Evolutionary conservation across 2,329 filamentous ascomycete species (phyloP).

Genomic region (Trichophyton schoenleinii): DNA sequence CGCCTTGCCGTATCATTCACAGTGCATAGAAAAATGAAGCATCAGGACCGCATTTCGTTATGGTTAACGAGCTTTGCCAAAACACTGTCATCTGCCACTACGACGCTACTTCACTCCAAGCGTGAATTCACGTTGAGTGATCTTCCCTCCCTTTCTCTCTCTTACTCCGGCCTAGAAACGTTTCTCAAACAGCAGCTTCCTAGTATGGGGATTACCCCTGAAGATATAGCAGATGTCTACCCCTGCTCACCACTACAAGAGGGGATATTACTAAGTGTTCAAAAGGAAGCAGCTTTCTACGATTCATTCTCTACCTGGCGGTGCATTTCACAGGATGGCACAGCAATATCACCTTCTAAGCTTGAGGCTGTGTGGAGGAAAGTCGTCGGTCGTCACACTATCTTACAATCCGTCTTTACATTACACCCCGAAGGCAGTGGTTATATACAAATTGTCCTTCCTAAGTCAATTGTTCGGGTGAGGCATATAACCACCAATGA

Average conservation of each 20-base stretch:
- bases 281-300: conserved; percentile 15
- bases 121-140: conserved; percentile 30
- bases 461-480: not conserved
- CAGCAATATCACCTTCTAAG: not conserved
- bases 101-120: conserved; percentile 15
- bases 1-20: conserved; percentile 39
- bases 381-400: conserved; percentile 18
- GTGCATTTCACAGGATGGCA: not conserved
- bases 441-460: not conserved
- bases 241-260: conserved; percentile 21
- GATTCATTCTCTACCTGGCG: conserved; percentile 7
- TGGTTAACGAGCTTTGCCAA: conserved; percentile 33
- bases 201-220: conserved; percentile 21
- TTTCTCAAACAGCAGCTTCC: conserved; percentile 27
- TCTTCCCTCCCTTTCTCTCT: conserved; percentile 32
- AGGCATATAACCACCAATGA: not conserved
- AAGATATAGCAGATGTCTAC: conserved; percentile 22
- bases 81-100: conserved; percentile 21
- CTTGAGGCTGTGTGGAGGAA: conserved; percentile 6
- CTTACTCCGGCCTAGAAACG: conserved; percentile 28
- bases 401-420: conserved; percentile 22
- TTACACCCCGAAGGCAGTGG: not conserved
- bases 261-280: conserved; percentile 16
- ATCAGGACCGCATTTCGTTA: conserved; percentile 32
- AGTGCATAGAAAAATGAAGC: conserved; percentile 38